These are phyloP conservation scores for Diplogelasinospora grovesii DNA, from an alignment of 495 filamentous ascomycete genomes.

Conservation along the genomic window DNA sequence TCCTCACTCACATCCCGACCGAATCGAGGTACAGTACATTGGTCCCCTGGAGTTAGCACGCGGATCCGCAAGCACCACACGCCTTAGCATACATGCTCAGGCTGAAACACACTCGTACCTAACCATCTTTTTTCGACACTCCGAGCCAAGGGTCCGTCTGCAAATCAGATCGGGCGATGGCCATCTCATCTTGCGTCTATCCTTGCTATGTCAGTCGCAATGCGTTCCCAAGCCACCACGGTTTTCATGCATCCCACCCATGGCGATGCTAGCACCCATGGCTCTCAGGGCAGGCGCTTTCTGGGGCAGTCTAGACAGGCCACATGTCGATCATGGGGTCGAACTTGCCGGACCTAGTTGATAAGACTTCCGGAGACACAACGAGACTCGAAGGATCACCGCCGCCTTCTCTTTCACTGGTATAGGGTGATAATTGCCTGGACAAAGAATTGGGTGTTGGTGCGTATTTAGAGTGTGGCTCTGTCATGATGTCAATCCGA, in stretches of 20 bases:
- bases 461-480: too few relatives aligned
- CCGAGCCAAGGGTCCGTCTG: conserved; percentile 5
- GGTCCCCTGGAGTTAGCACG: too few relatives aligned
- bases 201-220: background rate
- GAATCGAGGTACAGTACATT: conserved; percentile 6
- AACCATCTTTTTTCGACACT: conserved; percentile 2
- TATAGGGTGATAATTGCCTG: too few relatives aligned
- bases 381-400: too few relatives aligned
- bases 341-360: too few relatives aligned
- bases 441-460: too few relatives aligned
- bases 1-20: conserved; percentile 3
- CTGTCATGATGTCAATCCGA: too few relatives aligned
- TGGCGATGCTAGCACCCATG: too few relatives aligned
- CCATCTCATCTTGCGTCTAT: conserved; percentile 1
- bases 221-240: background rate
- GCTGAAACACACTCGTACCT: conserved; percentile 16
- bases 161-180: conserved; percentile 9
- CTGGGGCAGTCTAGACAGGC: background rate
- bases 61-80: too few relatives aligned
- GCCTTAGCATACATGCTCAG: conserved; percentile 15
- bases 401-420: too few relatives aligned
- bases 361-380: too few relatives aligned
- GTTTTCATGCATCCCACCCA: conserved; percentile 13
- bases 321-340: conserved; percentile 8
- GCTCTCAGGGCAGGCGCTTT: background rate